Base-by-base conservation (phyloP, 495 filamentous ascomycete species). In the Emericellopsis terricola region DNA sequence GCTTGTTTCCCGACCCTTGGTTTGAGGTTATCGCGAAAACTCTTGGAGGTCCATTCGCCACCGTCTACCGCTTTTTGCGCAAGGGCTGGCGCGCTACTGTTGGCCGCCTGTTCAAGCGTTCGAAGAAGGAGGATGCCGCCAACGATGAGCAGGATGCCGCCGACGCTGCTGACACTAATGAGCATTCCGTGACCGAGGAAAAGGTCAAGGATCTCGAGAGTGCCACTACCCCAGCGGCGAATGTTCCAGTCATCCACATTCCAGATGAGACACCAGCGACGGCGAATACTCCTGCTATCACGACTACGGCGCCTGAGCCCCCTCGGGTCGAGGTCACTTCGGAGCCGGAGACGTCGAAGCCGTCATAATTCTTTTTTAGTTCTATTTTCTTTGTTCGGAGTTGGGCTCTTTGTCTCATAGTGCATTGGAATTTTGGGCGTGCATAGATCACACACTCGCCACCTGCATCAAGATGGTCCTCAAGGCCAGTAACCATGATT, bases 11-110 rank as follows among this genome's bases (percentile, higher is more conserved):
- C 4, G 58, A 75, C 48, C 49, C 62, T 52, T 34, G 66, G 8
- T 20, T 94, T 13, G 65, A 68, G 38, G 62, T 73, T 31, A 68
- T 91, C 42, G 67, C 78, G 39, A 40, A 43, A 2, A 40, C 44
- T n/a, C 11, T 33, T 10, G 19, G 15, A 46, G 44, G 27, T 21
- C 15, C 35, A 9, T n/a, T 32, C 17, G 17, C 20, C 14, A 15
- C 15, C 27, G 15, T 35, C 10, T 34, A 33, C 27, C 19, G 8
- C 18, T 8, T 27, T 32, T n/a, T 26, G 6, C 6, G 23, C 23
- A 26, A 26, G 23, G 23, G 6, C 23, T 26, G 23, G 23, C 6
- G 11, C 11, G 23, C 23, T 11, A 26, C 23, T 6, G 6, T 26
- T 11, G 23, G 23, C 11, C 23, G 23, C 23, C 6, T 26, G 23